phyloP scores from a whole-genome alignment of 768 basidiomycete species.

The Austroboletus eburneus region DNA sequence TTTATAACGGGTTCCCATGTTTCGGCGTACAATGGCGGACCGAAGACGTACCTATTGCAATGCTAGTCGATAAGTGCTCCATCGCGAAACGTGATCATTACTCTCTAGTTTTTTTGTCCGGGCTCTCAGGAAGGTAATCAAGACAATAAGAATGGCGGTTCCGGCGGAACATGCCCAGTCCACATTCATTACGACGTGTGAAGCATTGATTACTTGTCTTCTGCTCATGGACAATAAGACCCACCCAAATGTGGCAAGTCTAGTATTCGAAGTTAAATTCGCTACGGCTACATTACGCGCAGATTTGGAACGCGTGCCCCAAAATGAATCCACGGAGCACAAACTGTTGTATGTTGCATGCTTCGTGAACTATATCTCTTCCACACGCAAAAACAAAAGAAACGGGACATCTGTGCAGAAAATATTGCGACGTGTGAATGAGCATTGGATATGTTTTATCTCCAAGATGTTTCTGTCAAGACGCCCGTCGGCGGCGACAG shows the following conservation, averaged over 20 bases:
- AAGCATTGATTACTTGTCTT: not conserved
- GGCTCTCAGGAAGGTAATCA: constrained; percentile 3
- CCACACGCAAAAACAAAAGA: constrained; percentile 7
- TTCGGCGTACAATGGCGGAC: not conserved
- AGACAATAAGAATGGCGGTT: constrained; percentile 20
- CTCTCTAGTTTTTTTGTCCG: not conserved
- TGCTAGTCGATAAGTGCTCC: not conserved
- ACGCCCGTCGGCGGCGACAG: too few relatives aligned
- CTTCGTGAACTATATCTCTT: not conserved
- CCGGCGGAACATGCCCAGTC: not conserved
- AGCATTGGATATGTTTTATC: not conserved
- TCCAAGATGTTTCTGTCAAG: not conserved
- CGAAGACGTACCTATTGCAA: not conserved
- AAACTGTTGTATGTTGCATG: not conserved
- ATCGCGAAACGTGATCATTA: not conserved
- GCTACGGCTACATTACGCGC: not conserved
- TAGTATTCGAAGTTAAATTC: constrained; percentile 8
- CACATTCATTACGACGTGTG: constrained; percentile 7
- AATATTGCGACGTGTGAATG: not conserved
- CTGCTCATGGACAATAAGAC: constrained; percentile 15
- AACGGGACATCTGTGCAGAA: not conserved
- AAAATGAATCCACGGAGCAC: constrained; percentile 1
- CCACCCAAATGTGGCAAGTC: constrained; percentile 17
- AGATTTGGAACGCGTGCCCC: not conserved
- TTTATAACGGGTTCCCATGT: constrained; percentile 16